These are phyloP conservation scores for Talaromyces sp. DNA, from an alignment of 2,329 filamentous ascomycete genomes.

Conservation along the genomic window DNA sequence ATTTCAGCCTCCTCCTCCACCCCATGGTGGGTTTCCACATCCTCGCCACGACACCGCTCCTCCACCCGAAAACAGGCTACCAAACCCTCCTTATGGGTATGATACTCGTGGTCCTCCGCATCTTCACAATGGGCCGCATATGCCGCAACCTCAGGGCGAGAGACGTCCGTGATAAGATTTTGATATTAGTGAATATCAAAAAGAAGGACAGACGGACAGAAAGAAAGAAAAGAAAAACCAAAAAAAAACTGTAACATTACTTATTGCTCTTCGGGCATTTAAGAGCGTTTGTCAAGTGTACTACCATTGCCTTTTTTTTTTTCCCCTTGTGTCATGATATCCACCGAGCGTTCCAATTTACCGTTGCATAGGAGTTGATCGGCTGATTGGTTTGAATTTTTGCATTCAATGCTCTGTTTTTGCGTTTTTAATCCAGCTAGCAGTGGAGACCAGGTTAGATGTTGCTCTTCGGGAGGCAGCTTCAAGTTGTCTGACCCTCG, in stretches of 20 bases:
- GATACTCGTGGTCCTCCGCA: constrained; percentile 2
- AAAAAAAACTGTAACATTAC: neutral
- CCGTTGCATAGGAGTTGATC: constrained; percentile 1
- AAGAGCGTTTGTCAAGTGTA: neutral
- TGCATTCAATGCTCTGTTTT: neutral
- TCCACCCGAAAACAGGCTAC: neutral
- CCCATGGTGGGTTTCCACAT: neutral
- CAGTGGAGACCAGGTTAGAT: neutral
- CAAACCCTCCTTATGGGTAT: constrained; percentile 3
- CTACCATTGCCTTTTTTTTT: neutral
- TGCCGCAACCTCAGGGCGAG: constrained; percentile 1
- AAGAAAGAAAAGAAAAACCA: neutral
- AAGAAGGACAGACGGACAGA: neutral
- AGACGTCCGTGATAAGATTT: neutral
- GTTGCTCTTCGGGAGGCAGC: neutral
- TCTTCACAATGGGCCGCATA: constrained; percentile 3
- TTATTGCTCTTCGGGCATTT: neutral
- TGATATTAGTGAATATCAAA: neutral
- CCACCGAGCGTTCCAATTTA: neutral
- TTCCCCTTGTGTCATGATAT: neutral
- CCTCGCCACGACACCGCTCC: neutral
- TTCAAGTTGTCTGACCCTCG: neutral
- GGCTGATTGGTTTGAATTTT: neutral
- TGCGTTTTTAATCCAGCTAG: neutral
- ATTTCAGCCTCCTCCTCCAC: constrained; percentile 1